These are phyloP conservation scores for Seiridium cupressi DNA, from an alignment of 2,329 filamentous ascomycete species.

Conservation along the genomic window DNA sequence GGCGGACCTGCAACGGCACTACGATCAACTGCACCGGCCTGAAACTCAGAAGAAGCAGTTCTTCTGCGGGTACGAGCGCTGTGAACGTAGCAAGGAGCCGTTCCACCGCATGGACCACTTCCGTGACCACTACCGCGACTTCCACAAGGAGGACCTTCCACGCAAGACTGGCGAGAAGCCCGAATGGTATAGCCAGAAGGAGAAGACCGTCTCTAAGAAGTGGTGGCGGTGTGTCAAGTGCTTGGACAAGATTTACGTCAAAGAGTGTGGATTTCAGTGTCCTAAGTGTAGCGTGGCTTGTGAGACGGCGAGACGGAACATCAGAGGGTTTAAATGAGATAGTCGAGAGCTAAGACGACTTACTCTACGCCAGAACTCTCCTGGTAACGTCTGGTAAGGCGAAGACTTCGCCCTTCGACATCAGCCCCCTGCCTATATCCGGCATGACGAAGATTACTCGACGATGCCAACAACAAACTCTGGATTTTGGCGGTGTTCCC, in stretches of 20 bases:
- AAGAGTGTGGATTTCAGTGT: slow-evolving; percentile 42
- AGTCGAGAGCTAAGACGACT: background rate
- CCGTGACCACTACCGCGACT: slow-evolving; percentile 55
- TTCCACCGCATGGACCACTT: slow-evolving; percentile 57
- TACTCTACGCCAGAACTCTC: background rate
- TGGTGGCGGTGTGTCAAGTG: slow-evolving; percentile 59
- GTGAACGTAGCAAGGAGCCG: slow-evolving; percentile 40
- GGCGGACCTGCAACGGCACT: slow-evolving; percentile 55
- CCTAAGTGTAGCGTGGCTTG: slow-evolving; percentile 43
- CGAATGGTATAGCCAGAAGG: slow-evolving; percentile 36
- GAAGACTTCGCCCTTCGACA: background rate
- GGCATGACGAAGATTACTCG: no score
- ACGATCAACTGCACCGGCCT: slow-evolving; percentile 44
- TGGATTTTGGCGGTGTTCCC: no score
- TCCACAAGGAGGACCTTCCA: slow-evolving; percentile 48
- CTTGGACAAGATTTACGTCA: slow-evolving; percentile 42
- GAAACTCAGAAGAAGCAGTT: slow-evolving; percentile 40
- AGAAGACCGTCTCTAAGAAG: slow-evolving; percentile 32
- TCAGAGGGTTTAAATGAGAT: slow-evolving; percentile 12
- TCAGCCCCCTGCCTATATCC: background rate
- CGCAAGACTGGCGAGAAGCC: slow-evolving; percentile 23
- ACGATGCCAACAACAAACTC: no score
- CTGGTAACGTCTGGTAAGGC: background rate
- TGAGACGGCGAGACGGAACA: slow-evolving; percentile 36
- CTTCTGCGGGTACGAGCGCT: slow-evolving; percentile 51